These are phyloP conservation scores for Metschnikowia borealis DNA, from an alignment of 805 yeast species.

Conservation along the genomic window DNA sequence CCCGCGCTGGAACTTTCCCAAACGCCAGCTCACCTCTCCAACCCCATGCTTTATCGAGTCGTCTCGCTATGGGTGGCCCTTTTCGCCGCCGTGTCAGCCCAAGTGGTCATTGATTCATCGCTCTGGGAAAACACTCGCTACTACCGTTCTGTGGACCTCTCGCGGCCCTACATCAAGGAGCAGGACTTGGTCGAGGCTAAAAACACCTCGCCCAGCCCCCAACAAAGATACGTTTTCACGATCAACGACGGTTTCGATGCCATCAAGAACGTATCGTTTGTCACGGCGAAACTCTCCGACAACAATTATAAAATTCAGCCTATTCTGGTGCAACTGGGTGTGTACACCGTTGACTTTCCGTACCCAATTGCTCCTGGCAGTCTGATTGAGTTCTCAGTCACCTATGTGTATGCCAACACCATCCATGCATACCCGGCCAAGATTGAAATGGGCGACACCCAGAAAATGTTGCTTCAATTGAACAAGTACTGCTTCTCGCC, in stretches of 20 bases:
- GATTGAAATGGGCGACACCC: constrained; percentile 57
- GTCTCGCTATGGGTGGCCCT: constrained; percentile 10
- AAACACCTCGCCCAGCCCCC: constrained; percentile 57
- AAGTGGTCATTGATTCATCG: constrained; percentile 11
- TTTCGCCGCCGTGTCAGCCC: constrained; percentile 9
- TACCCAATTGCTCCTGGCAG: constrained; percentile 66
- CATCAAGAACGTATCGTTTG: constrained; percentile 37
- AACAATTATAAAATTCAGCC: constrained; percentile 23
- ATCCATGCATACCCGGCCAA: constrained; percentile 61
- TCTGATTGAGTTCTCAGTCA: constrained; percentile 44
- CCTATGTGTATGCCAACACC: constrained; percentile 45
- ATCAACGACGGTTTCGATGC: constrained; percentile 48
- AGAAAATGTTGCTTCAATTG: constrained; percentile 52
- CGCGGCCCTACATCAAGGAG: constrained; percentile 64
- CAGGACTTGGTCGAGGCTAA: constrained; percentile 49
- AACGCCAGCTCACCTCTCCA: constrained; percentile 2
- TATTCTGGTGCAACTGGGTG: constrained; percentile 18
- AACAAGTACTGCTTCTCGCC: constrained; percentile 56
- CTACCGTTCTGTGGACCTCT: constrained; percentile 58
- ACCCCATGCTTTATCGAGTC: constrained; percentile 14
- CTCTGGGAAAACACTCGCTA: constrained; percentile 57
- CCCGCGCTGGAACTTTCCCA: neutral
- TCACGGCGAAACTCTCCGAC: constrained; percentile 36
- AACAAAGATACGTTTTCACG: constrained; percentile 52
- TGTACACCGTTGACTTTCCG: constrained; percentile 51